phyloP scores from a whole-genome alignment of 2,329 filamentous ascomycete genomes.

The Ustulina deusta region DNA sequence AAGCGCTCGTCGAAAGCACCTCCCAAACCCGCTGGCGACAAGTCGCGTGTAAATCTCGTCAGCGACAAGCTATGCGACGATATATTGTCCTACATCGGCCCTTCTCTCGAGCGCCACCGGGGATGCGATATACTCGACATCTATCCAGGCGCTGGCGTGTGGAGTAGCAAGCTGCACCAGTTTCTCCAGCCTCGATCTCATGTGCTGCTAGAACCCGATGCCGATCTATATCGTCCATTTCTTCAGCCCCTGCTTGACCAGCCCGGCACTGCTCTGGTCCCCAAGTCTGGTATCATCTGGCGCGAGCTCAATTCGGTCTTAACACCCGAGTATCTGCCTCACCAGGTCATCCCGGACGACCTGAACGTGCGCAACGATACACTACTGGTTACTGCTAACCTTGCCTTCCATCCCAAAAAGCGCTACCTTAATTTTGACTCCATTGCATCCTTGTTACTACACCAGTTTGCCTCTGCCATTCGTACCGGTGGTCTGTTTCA shows the following conservation, averaged over 20 bases:
- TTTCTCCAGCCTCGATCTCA: constrained; percentile 83
- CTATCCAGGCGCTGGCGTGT: constrained; percentile 82
- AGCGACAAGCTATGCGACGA: constrained; percentile 71
- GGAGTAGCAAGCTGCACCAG: constrained; percentile 81
- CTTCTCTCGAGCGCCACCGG: constrained; percentile 74
- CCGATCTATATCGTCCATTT: constrained; percentile 67
- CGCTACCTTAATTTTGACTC: constrained; percentile 66
- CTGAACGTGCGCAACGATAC: constrained; percentile 72
- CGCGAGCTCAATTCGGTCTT: constrained; percentile 68
- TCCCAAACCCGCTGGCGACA: constrained; percentile 48
- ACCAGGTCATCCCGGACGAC: constrained; percentile 62
- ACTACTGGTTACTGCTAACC: constrained; percentile 78
- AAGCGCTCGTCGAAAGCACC: not conserved
- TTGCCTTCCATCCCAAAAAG: constrained; percentile 66
- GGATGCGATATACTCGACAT: constrained; percentile 90
- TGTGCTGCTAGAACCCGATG: constrained; percentile 81
- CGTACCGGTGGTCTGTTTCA: constrained; percentile 73
- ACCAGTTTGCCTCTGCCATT: constrained; percentile 72
- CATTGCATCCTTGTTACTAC: constrained; percentile 67
- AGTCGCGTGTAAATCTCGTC: constrained; percentile 64
- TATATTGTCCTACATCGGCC: constrained; percentile 75
- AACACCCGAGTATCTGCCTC: constrained; percentile 61
- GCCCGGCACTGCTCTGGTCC: constrained; percentile 63
- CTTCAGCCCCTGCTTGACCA: constrained; percentile 68
- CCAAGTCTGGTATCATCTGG: constrained; percentile 70